phyloP scores from a whole-genome alignment of 2,329 filamentous ascomycete genomes.

The Xylariaceae sp. region DNA sequence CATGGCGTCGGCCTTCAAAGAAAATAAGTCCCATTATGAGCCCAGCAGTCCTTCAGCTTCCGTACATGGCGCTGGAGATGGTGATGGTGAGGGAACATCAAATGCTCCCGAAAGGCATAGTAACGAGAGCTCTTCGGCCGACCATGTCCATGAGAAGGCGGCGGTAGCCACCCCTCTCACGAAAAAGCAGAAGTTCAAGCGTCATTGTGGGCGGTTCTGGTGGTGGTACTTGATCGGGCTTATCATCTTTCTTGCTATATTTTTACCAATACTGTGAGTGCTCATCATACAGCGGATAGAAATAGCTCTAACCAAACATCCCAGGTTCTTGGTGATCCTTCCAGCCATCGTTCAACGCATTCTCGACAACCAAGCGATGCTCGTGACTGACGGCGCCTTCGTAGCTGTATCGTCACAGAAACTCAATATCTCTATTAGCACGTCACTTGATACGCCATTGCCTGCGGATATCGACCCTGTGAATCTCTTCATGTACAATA shows the following conservation, averaged over 20 bases:
- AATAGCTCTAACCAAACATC: constrained; percentile 6
- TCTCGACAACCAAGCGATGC: constrained; percentile 45
- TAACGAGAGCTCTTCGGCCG: constrained; percentile 29
- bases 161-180: constrained; percentile 26
- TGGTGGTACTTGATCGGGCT: constrained; percentile 47
- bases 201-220: constrained; percentile 47
- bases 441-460: constrained; percentile 43
- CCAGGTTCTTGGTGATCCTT: constrained; percentile 50
- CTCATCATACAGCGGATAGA: background rate
- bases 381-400: constrained; percentile 42
- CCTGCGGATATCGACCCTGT: constrained; percentile 43
- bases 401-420: constrained; percentile 37
- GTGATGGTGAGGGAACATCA: constrained; percentile 13
- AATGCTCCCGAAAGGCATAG: constrained; percentile 18
- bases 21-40: constrained; percentile 34
- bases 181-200: constrained; percentile 43
- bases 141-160: constrained; percentile 36
- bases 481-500: constrained; percentile 46
- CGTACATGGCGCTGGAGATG: constrained; percentile 29
- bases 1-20: constrained; percentile 35
- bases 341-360: constrained; percentile 50
- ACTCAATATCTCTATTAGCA: constrained; percentile 42
- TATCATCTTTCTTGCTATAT: constrained; percentile 47
- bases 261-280: constrained; percentile 50
- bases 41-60: constrained; percentile 28